A percentile compares a stretch with the other conserved stretches of the same genome.
Evolutionary conservation across 768 basidiomycete genomes (phyloP).

Genomic region (Rubroboletus satanas): DNA sequence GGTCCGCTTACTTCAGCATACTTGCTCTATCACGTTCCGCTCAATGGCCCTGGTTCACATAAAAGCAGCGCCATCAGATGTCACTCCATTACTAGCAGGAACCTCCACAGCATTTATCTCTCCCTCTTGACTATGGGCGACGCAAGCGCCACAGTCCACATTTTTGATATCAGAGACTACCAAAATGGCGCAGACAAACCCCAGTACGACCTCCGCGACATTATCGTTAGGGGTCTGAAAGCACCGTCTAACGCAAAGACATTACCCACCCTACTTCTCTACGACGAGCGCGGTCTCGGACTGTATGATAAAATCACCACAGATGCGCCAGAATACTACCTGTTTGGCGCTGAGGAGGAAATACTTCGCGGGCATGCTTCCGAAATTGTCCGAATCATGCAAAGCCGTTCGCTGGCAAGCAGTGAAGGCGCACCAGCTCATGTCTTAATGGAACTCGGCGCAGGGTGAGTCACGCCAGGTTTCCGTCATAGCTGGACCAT

Average conservation of each 20-base stretch:
- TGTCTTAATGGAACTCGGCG: constrained; percentile 86
- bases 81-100: background rate
- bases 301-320: constrained; percentile 86
- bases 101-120: background rate
- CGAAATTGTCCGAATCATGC: constrained; percentile 75
- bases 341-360: constrained; percentile 84
- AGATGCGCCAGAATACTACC: constrained; percentile 78
- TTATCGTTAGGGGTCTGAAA: constrained; percentile 54
- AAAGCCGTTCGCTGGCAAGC: constrained; percentile 30
- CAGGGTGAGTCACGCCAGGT: constrained; percentile 59
- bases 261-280: constrained; percentile 80
- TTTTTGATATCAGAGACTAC: constrained; percentile 23
- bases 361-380: constrained; percentile 70
- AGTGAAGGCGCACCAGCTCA: constrained; percentile 38
- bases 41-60: background rate
- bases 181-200: constrained; percentile 1
- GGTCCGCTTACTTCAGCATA: constrained; percentile 16
- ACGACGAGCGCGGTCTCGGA: constrained; percentile 80
- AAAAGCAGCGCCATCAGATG: background rate
- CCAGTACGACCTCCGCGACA: constrained; percentile 36
- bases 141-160: constrained; percentile 12
- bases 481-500: background rate
- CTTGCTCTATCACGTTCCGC: background rate
- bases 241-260: constrained; percentile 53
- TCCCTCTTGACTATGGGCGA: constrained; percentile 18